Evolutionary conservation across 148 eudicot genomes (phyloP).

Genomic region (Chenopodium quinoa): DNA sequence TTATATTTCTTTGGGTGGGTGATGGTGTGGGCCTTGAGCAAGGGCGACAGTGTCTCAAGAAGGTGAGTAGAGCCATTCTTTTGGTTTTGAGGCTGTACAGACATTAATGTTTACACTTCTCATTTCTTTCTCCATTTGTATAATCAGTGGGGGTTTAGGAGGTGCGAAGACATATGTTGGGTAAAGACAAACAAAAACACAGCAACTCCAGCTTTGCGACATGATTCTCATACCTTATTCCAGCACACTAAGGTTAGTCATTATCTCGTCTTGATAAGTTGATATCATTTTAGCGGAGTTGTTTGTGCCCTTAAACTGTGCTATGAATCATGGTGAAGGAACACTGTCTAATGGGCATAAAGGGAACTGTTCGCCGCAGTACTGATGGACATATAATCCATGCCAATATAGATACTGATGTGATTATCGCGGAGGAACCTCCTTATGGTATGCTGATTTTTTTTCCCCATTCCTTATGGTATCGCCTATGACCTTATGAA

Average conservation of each 20-base stretch:
- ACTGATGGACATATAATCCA: slow-evolving; percentile 98
- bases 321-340: slow-evolving; percentile 51
- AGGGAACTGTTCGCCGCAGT: slow-evolving; percentile 96
- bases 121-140: not conserved
- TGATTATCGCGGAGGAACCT: slow-evolving; percentile 95
- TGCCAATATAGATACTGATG: slow-evolving; percentile 98
- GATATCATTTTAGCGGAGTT: slow-evolving; percentile 6
- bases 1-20: slow-evolving; percentile 98
- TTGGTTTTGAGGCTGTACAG: not conserved
- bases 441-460: slow-evolving; percentile 58
- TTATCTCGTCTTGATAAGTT: not conserved
- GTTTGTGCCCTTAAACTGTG: slow-evolving; percentile 13
- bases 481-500: too few species aligned
- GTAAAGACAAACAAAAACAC: slow-evolving; percentile 92
- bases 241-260: slow-evolving; percentile 85
- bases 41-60: slow-evolving; percentile 93
- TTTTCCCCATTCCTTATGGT: not conserved
- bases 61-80: slow-evolving; percentile 34
- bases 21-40: slow-evolving; percentile 98
- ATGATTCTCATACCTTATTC: slow-evolving; percentile 93
- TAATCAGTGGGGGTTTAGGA: slow-evolving; percentile 92
- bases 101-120: not conserved
- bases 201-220: slow-evolving; percentile 81
- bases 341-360: slow-evolving; percentile 98
- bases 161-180: slow-evolving; percentile 99